Conservation (phyloP, 352 stramenopile genomes). For the Pythium brassicae region DNA sequence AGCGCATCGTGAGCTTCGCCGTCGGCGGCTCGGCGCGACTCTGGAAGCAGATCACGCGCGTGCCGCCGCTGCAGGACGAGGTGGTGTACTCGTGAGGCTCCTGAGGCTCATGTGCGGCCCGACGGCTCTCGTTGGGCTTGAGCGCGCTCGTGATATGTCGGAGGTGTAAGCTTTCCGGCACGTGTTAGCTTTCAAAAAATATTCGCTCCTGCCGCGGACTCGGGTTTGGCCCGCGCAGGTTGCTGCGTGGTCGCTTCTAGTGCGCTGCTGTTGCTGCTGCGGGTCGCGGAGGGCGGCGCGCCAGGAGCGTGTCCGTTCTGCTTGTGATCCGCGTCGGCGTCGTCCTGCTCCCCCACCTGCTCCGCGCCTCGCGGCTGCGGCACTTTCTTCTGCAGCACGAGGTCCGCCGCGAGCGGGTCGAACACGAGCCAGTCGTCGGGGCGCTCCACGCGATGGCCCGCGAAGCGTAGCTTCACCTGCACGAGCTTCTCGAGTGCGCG, state of each 20-base stretch:
- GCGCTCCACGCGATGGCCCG: slow-evolving; percentile 42
- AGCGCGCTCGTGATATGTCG: too few relatives aligned
- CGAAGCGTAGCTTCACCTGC: slow-evolving; percentile 55
- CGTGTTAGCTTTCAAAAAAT: background rate
- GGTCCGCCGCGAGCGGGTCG: slow-evolving; percentile 48
- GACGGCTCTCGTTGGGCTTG: too few relatives aligned
- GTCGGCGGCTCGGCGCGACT: slow-evolving; percentile 57
- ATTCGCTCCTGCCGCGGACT: background rate
- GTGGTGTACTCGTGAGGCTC: slow-evolving; percentile 28
- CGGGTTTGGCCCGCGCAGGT: too few relatives aligned
- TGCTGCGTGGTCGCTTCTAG: background rate
- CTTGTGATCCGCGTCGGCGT: background rate
- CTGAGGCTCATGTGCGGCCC: background rate
- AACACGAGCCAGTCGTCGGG: slow-evolving; percentile 78
- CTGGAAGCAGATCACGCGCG: slow-evolving; percentile 61
- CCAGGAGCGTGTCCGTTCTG: too few relatives aligned
- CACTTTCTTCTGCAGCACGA: slow-evolving; percentile 52
- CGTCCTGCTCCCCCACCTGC: background rate
- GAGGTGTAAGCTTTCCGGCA: background rate
- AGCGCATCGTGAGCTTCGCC: slow-evolving; percentile 53
- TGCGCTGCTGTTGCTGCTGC: background rate
- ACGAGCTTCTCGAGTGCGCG: slow-evolving; percentile 50
- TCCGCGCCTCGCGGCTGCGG: slow-evolving; percentile 12
- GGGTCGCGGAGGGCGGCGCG: background rate
- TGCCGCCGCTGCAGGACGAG: slow-evolving; percentile 40